A percentile compares a stretch with the other conserved stretches of the same genome.
These are phyloP conservation scores for Pontederia paniculata DNA, from an alignment of 176 grass and related monocot genomes.

Conservation along the genomic window DNA sequence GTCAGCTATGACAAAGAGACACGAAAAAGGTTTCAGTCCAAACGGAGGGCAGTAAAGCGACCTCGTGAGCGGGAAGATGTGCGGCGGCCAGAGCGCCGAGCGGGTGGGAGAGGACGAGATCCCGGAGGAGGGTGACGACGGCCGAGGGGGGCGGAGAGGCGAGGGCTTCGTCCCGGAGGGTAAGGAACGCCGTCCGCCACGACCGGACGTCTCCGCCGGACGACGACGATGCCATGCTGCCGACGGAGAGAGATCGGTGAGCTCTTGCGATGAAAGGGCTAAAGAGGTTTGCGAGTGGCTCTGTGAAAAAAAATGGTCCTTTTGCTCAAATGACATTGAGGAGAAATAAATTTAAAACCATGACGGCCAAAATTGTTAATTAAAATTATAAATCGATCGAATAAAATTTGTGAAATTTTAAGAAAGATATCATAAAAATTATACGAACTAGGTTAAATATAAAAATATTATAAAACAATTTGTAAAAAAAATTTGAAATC, in stretches of 20 bases:
- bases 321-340: no score
- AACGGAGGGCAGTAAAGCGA: conserved; percentile 1
- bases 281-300: no score
- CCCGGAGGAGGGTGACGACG: conserved; percentile 64
- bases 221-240: conserved; percentile 26
- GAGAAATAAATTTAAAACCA: no score
- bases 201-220: conserved; percentile 22
- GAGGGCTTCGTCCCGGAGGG: conserved; percentile 79
- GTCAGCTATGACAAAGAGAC: neutral
- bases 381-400: no score
- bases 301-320: no score
- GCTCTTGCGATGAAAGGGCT: no score
- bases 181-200: conserved; percentile 79
- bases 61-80: conserved; percentile 65
- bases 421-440: no score
- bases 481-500: no score
- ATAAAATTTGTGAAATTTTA: no score
- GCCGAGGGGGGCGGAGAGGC: conserved; percentile 31
- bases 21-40: conserved; percentile 6
- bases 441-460: no score
- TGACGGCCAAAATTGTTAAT: no score
- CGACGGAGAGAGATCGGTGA: neutral
- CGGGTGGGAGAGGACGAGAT: conserved; percentile 38
- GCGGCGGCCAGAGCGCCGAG: conserved; percentile 39
- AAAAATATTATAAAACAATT: no score